A percentile compares a stretch with the other conserved stretches of the same genome.
Conservation (phyloP, 2,329 filamentous ascomycete species). For the Hirsutella thompsonii region DNA sequence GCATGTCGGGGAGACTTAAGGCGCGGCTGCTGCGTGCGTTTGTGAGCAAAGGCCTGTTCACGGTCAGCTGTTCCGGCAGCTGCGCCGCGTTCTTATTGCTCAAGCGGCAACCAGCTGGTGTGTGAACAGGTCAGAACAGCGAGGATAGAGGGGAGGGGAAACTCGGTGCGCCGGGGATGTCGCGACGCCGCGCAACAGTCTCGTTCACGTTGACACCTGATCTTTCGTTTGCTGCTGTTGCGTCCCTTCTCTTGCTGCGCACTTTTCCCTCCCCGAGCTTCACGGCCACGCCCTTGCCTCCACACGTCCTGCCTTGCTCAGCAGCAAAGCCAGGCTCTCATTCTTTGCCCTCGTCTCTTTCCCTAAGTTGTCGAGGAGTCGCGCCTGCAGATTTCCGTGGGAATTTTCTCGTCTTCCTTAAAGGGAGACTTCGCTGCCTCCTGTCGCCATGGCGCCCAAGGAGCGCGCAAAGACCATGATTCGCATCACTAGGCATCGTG, state of each 20-base stretch:
- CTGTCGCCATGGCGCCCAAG: conserved; percentile 2
- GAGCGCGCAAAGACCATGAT: not conserved
- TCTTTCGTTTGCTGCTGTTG: not conserved
- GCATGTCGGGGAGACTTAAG: too few species aligned
- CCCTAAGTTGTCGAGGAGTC: conserved; percentile 1
- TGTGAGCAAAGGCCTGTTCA: not conserved
- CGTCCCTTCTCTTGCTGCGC: not conserved
- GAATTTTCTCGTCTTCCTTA: too few species aligned
- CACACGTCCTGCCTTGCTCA: not conserved
- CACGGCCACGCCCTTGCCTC: too few species aligned
- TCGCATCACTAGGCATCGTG: conserved; percentile 2
- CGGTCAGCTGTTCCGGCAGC: not conserved
- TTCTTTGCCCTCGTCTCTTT: conserved; percentile 1
- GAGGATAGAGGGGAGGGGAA: not conserved
- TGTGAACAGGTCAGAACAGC: not conserved
- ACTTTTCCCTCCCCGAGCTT: too few species aligned
- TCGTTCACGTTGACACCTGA: not conserved
- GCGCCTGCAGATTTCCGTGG: too few species aligned
- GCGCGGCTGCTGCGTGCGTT: not conserved
- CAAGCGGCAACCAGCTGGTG: not conserved
- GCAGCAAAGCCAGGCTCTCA: not conserved
- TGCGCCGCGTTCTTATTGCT: not conserved
- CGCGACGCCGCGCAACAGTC: not conserved
- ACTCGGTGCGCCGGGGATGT: not conserved
- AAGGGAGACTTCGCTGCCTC: too few species aligned